phyloP scores from a whole-genome alignment of 371 early-diverging fungal genomes.

The Mortierella sp. region DNA sequence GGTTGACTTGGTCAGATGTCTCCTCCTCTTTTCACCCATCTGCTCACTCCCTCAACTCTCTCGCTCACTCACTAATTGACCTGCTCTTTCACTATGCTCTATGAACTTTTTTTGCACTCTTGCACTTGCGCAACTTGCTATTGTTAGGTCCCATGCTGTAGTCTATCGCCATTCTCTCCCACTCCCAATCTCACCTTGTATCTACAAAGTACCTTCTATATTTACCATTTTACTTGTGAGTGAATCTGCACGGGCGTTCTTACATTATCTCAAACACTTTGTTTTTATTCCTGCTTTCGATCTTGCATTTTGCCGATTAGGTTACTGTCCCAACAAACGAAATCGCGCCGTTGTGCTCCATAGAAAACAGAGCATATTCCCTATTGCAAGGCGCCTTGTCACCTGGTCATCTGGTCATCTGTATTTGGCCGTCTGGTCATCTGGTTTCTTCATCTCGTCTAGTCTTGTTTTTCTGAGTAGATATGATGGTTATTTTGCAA shows the following conservation, averaged over 20 bases:
- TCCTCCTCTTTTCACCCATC: not conserved
- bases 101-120: not conserved
- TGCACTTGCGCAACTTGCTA: not conserved
- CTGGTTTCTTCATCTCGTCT: no score
- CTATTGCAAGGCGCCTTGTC: not conserved
- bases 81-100: not conserved
- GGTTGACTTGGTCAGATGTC: no score
- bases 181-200: not conserved
- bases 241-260: not conserved
- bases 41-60: not conserved
- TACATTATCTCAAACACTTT: conserved; percentile 1
- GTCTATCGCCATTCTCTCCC: not conserved
- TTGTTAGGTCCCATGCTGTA: conserved; percentile 6
- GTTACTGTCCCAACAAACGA: not conserved
- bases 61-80: conserved; percentile 2
- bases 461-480: no score
- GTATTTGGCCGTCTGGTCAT: no score
- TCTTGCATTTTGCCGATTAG: not conserved
- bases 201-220: not conserved
- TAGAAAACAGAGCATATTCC: not conserved
- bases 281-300: not conserved
- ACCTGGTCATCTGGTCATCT: no score
- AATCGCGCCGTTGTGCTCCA: not conserved
- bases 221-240: no score
- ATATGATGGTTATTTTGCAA: no score